Conservation (phyloP, 2,329 filamentous ascomycete genomes). For the Xylariaceae sp. region DNA sequence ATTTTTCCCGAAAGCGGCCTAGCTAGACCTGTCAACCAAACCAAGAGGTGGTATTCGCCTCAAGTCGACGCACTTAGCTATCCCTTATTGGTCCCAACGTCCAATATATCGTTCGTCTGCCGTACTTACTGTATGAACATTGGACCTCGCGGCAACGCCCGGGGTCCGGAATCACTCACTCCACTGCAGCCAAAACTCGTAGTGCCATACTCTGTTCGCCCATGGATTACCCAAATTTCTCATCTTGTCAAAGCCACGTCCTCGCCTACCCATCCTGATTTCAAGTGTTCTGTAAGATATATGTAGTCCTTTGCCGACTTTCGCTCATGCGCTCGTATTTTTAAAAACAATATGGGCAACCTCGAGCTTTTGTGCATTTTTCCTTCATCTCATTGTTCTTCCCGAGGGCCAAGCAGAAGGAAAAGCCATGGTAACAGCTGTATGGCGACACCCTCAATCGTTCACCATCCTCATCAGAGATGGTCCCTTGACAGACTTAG, state of each 20-base stretch:
- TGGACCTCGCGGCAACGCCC: slow-evolving; percentile 2
- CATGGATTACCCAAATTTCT: neutral
- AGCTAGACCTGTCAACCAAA: slow-evolving; percentile 31
- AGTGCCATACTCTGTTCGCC: slow-evolving; percentile 6
- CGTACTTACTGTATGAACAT: slow-evolving; percentile 2
- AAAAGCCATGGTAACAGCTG: slow-evolving; percentile 12
- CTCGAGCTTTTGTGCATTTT: slow-evolving; percentile 9
- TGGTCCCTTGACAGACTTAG: slow-evolving; percentile 47
- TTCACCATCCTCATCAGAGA: slow-evolving; percentile 15
- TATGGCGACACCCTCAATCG: slow-evolving; percentile 25
- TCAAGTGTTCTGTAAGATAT: neutral
- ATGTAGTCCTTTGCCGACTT: no score
- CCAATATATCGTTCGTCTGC: neutral
- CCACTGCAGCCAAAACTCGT: slow-evolving; percentile 5
- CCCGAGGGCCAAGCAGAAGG: slow-evolving; percentile 1
- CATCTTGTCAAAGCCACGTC: slow-evolving; percentile 2
- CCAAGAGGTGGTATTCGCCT: slow-evolving; percentile 24
- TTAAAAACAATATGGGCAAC: slow-evolving; percentile 17
- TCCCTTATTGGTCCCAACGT: slow-evolving; percentile 9
- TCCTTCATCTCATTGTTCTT: neutral
- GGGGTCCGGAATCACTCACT: neutral
- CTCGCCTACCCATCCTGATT: neutral
- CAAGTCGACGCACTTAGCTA: slow-evolving; percentile 1
- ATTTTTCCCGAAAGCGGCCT: slow-evolving; percentile 35
- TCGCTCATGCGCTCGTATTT: no score